A percentile compares a stretch with the other conserved stretches of the same genome.
These are phyloP conservation scores for Hibiscus syriacus DNA, from an alignment of 345 rosid species.

Conservation along the genomic window DNA sequence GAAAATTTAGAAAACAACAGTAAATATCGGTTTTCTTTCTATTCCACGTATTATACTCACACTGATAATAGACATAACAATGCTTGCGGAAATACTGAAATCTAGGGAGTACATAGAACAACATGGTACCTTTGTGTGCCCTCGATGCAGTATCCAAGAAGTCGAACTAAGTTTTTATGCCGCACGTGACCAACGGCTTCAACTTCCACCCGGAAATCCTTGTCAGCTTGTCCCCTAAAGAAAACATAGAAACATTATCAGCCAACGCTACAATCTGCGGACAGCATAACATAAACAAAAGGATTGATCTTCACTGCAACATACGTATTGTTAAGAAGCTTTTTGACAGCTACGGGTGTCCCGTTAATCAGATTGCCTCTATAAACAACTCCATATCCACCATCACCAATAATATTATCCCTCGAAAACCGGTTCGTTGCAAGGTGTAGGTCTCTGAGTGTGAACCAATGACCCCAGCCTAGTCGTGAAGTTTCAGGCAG, in stretches of 20 bases:
- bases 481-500: slow-evolving; percentile 83
- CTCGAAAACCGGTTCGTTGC: slow-evolving; percentile 68
- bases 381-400: slow-evolving; percentile 95
- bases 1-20: not conserved
- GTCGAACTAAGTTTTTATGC: slow-evolving; percentile 94
- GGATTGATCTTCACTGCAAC: slow-evolving; percentile 15
- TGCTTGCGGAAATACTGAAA: not conserved
- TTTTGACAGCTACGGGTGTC: slow-evolving; percentile 81
- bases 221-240: slow-evolving; percentile 89
- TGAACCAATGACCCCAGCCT: slow-evolving; percentile 99
- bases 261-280: not conserved
- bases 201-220: slow-evolving; percentile 92
- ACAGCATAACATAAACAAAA: not conserved
- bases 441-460: slow-evolving; percentile 74
- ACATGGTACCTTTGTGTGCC: slow-evolving; percentile 75
- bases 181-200: slow-evolving; percentile 95
- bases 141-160: slow-evolving; percentile 91
- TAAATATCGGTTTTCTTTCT: not conserved
- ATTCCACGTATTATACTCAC: not conserved
- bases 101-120: slow-evolving; percentile 3
- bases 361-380: slow-evolving; percentile 66
- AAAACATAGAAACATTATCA: slow-evolving; percentile 2
- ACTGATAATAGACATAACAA: not conserved
- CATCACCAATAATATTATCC: slow-evolving; percentile 85
- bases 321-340: slow-evolving; percentile 88